Conservation (phyloP, 805 yeast genomes). For the Candida suzukii region DNA sequence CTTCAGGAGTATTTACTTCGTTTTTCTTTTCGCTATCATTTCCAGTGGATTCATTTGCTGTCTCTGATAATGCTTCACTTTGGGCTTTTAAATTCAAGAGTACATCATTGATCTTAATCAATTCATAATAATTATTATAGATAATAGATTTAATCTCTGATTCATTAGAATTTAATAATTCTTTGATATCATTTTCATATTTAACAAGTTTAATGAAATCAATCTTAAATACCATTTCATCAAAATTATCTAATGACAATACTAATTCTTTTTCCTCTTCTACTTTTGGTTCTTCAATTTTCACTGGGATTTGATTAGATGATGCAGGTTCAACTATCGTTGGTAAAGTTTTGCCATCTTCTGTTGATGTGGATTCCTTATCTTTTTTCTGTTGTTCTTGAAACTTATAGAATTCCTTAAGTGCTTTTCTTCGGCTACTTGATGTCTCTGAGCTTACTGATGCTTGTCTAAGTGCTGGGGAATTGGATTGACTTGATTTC, state of each 20-base stretch:
- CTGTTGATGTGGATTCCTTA: too few species aligned
- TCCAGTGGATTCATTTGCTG: background rate
- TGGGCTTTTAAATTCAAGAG: conserved; percentile 29
- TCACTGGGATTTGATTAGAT: conserved; percentile 1
- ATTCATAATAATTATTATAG: conserved; percentile 68
- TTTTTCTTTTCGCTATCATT: too few species aligned
- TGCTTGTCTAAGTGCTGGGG: background rate
- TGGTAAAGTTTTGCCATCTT: too few species aligned
- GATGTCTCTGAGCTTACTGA: conserved; percentile 8
- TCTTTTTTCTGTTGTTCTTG: conserved; percentile 23
- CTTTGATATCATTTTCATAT: conserved; percentile 34
- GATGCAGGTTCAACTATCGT: too few species aligned
- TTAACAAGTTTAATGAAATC: conserved; percentile 26
- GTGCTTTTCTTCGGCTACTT: conserved; percentile 29
- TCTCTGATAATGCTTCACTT: conserved; percentile 1
- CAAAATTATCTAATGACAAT: conserved; percentile 23
- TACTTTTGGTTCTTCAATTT: conserved; percentile 3
- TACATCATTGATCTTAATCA: conserved; percentile 59
- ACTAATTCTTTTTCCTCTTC: conserved; percentile 18
- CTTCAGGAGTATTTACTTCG: too few species aligned
- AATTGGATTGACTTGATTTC: too few species aligned
- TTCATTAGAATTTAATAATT: conserved; percentile 43
- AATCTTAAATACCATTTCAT: conserved; percentile 22
- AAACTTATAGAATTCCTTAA: conserved; percentile 35
- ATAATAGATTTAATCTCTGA: conserved; percentile 63